Evolutionary conservation across 805 yeast species (phyloP), one percentile per base, ranked within the genome.

Genomic region (Candida patagonica): DNA sequence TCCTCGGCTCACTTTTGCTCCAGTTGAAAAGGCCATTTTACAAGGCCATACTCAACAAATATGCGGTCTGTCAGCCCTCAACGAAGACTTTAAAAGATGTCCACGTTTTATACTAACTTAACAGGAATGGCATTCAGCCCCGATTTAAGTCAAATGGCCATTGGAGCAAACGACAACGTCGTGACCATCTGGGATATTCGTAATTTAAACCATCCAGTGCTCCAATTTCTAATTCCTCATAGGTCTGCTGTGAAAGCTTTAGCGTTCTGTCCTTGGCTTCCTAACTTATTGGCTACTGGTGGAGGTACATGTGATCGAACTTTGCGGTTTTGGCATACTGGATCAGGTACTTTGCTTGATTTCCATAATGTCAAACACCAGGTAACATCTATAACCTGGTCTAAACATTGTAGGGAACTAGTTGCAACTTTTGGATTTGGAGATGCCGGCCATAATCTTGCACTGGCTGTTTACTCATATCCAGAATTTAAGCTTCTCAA

Each of bases 191-290:
- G 95, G 95, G 76, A 81, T 48, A 68, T 82, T 16, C 38, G 62
- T 2, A 54, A 66, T 39, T 42, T 61, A 4, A 31, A 45, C 3
- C 40, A 54, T 0, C 81, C 89, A 7, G 51, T 40, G 17, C 50
- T 73, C 35, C 59, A 62, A 44, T 74, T 68, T 53, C 55, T 59
- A 7, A 20, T 37, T 8, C 73, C 69, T 1, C 96, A 88, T 52
- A 62, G 66, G 2, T 94, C 95, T 1, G 96, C 96, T 0, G 88
- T 88, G 0, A 87, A 87, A 51, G 96, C 95, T 0, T 65, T 88
- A 33, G 81, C 89, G 3, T 88, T 74, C 51, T 88, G 96, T 55
- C 96, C 96, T 0, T 87, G 96, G 96, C 70, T 85, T 15, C 75
- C 75, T 10, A 69, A 80, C 2, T 60, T 88, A 6, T 57, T 88